Evolutionary conservation across 2,329 filamentous ascomycete genomes (phyloP), one percentile per base, ranked within the genome.

Genomic region (Fusarium sp.): DNA sequence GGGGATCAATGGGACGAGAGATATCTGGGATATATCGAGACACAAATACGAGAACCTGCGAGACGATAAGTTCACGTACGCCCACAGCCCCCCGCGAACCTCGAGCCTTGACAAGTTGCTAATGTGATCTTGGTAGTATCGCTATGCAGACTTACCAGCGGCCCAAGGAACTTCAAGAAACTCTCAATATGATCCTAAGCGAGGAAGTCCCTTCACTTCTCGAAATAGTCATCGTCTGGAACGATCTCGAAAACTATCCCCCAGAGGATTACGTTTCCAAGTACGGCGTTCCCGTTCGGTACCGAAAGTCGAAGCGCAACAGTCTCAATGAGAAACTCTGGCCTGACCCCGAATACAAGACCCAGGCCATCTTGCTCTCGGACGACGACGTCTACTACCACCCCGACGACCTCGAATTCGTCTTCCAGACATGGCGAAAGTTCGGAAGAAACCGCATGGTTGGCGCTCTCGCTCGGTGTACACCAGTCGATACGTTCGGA

Each of bases 301-400:
- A 78, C 66, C 76, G 80, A 49, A 70, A 62, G 11, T 77, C 80
- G 14, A 57, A 71, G 11, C 69, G 66, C 47, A 77, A 81, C 68
- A 80, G 78, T 55, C 76, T 80, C 34, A 82, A 82, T 71, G 71
- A 79, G 46, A 81, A 81, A 60, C 77, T 82, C 37, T 73, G 74
- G 71, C 77, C 79, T 5, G 79, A 81, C 28, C 76, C 79, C 7
- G 69, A 71, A 3, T 82, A 79, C 67, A 66, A 76, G 47, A 82
- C 80, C 20, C 74, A 81, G 53, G 80, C 80, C 14, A 75, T 82
- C n/a, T 77, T 82, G 23, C 75, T 81, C 12, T 78, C 77, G 20
- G 80, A 82, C 43, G 80, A 82, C 59, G 80, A 82, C 58, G 78
- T 81, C 20, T 81, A 78, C 68, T 82, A 80, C 69, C 72, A 76